phyloP scores from a whole-genome alignment of 2,329 filamentous ascomycete species.

The Apiospora koreana region DNA sequence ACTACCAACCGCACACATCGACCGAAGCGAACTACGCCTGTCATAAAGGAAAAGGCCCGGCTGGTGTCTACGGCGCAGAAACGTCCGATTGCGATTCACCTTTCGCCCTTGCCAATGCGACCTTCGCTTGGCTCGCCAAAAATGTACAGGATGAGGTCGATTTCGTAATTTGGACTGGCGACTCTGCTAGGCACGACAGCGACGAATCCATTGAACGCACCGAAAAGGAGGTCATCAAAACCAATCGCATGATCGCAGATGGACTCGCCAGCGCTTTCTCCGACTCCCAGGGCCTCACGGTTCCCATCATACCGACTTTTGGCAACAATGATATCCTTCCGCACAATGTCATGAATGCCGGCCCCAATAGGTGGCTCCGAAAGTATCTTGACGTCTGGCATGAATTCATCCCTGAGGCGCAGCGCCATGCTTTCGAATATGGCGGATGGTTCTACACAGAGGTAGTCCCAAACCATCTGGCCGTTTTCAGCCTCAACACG shows the following conservation, averaged over 20 bases:
- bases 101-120: constrained; percentile 77
- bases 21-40: constrained; percentile 71
- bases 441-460: constrained; percentile 96
- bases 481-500: constrained; percentile 93
- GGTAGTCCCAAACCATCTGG: constrained; percentile 81
- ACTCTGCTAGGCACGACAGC: constrained; percentile 86
- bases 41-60: constrained; percentile 74
- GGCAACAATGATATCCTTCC: constrained; percentile 98
- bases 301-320: constrained; percentile 87
- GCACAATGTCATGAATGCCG: constrained; percentile 86
- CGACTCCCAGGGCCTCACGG: constrained; percentile 58
- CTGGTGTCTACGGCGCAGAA: constrained; percentile 82
- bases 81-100: constrained; percentile 89
- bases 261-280: constrained; percentile 77
- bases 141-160: constrained; percentile 79
- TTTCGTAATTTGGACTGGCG: constrained; percentile 92
- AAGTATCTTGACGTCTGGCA: constrained; percentile 79
- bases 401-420: constrained; percentile 86
- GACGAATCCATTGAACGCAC: constrained; percentile 79
- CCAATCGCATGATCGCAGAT: constrained; percentile 74
- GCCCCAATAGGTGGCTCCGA: constrained; percentile 84
- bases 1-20: constrained; percentile 79
- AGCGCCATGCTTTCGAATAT: constrained; percentile 86
- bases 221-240: constrained; percentile 70
- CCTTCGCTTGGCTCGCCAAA: constrained; percentile 82